These are phyloP conservation scores for Otatea glauca DNA, from an alignment of 176 grass and related monocot genomes.

Conservation along the genomic window DNA sequence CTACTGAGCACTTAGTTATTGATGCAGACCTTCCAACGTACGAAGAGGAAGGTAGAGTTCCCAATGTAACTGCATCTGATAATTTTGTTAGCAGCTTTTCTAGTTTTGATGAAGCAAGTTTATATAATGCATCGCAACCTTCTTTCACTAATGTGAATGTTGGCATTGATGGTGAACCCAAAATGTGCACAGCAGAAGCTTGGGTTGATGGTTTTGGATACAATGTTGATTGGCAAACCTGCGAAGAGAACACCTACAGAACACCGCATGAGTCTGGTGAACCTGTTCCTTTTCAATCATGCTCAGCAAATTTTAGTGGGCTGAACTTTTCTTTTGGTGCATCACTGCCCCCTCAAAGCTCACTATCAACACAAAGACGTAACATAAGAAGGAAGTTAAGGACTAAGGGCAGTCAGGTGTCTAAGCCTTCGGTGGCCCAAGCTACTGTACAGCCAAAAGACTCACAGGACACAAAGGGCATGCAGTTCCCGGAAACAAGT, in stretches of 20 bases:
- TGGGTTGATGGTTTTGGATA: conserved; percentile 13
- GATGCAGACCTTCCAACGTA: conserved; percentile 37
- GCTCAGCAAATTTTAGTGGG: conserved; percentile 40
- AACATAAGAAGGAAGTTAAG: conserved; percentile 80
- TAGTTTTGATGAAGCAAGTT: conserved; percentile 51
- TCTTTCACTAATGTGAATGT: conserved; percentile 46
- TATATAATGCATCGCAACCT: conserved; percentile 35
- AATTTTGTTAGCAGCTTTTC: conserved; percentile 54
- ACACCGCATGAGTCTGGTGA: conserved; percentile 16
- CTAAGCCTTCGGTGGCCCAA: conserved; percentile 35
- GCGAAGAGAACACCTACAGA: conserved; percentile 32
- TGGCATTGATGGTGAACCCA: conserved; percentile 28
- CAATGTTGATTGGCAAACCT: conserved; percentile 38
- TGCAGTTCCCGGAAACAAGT: conserved; percentile 41
- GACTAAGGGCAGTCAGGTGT: conserved; percentile 46
- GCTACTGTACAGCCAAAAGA: conserved; percentile 45
- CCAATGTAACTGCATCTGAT: conserved; percentile 35
- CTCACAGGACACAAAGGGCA: conserved; percentile 43
- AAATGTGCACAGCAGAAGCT: conserved; percentile 39
- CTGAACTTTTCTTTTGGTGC: conserved; percentile 57
- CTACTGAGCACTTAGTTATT: conserved; percentile 62
- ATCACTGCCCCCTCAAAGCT: conserved; percentile 37
- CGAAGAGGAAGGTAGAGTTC: conserved; percentile 41
- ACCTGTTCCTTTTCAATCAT: conserved; percentile 36
- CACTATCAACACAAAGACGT: conserved; percentile 41